phyloP scores from a whole-genome alignment of 345 rosid species.

The Rhodamnia argentea region DNA sequence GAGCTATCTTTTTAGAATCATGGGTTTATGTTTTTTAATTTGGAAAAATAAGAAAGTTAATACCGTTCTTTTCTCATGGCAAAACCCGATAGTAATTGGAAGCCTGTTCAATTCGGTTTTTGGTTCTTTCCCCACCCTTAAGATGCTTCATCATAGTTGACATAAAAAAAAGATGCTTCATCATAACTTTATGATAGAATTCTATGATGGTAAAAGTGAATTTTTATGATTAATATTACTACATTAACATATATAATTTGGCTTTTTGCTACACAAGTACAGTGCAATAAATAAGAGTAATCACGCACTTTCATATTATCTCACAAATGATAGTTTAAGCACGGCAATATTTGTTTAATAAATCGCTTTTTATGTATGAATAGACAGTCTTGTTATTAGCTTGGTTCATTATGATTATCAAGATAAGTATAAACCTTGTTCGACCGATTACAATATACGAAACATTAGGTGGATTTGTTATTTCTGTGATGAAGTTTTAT shows the following conservation, averaged over 20 bases:
- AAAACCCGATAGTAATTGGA: background rate
- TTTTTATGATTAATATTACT: background rate
- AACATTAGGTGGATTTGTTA: background rate
- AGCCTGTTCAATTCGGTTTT: background rate
- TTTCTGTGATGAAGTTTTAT: background rate
- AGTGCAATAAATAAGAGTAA: background rate
- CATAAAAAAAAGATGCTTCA: background rate
- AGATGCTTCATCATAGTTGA: background rate
- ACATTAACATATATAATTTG: background rate
- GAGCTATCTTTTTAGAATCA: background rate
- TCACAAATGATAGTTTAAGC: background rate
- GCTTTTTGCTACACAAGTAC: background rate
- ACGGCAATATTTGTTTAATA: background rate
- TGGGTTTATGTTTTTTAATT: background rate
- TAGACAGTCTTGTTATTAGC: background rate
- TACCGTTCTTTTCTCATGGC: background rate
- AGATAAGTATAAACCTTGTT: background rate
- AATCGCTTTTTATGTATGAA: accelerated
- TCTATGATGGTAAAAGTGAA: background rate
- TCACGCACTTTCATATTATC: background rate
- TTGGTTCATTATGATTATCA: background rate
- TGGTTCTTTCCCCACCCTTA: too few species aligned
- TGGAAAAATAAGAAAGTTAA: background rate
- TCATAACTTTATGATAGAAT: background rate
- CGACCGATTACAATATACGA: background rate